Conservation (phyloP, 495 filamentous ascomycete species). For the Aspergillus sclerotiicarbonarius region DNA sequence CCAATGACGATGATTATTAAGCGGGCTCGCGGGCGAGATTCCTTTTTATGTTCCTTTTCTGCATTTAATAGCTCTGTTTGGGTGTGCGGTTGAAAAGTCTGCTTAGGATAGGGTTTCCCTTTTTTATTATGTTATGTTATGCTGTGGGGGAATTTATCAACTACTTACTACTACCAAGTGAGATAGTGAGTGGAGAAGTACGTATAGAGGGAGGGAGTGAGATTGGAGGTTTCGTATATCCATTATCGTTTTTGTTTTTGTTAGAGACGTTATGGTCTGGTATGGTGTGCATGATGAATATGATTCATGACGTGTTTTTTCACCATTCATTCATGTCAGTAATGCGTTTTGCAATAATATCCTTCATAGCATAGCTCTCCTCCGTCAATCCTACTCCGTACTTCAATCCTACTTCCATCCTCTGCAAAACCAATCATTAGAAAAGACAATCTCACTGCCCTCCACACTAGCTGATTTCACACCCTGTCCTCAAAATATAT, state of each 20-base stretch:
- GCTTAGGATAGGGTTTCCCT: no score
- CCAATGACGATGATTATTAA: conserved; percentile 43
- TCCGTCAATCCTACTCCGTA: background rate
- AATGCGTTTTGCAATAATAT: background rate
- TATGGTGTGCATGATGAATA: background rate
- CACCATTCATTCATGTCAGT: background rate
- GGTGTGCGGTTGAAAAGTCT: no score
- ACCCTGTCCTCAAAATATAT: no score
- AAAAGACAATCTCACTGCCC: no score
- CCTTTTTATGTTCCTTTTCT: conserved; percentile 7
- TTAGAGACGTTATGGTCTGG: background rate
- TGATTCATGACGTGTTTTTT: background rate
- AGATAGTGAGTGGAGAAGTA: no score
- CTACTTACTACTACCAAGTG: no score
- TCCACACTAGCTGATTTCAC: no score
- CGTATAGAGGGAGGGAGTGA: no score
- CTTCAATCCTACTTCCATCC: background rate
- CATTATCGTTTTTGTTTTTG: background rate
- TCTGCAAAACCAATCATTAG: no score
- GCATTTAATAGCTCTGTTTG: background rate
- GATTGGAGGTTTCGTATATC: no score
- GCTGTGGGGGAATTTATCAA: no score
- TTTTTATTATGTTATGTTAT: no score
- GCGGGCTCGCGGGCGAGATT: conserved; percentile 20
- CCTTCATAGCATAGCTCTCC: background rate